These are phyloP conservation scores for Starmerella sirachaensis DNA, from an alignment of 805 yeast species.

Conservation along the genomic window DNA sequence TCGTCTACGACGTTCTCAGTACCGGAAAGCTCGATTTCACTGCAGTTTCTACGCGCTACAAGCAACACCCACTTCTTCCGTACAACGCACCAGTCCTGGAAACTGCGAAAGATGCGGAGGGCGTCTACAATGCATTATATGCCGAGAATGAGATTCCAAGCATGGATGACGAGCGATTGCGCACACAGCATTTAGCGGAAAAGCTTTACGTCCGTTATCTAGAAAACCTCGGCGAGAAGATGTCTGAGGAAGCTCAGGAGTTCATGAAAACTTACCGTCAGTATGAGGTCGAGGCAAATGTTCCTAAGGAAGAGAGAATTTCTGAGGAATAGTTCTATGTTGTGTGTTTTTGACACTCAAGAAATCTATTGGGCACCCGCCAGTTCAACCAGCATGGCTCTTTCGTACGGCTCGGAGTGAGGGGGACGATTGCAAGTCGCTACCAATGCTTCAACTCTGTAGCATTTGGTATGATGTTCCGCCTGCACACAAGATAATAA, in stretches of 20 bases:
- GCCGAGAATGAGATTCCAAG: conserved; percentile 6
- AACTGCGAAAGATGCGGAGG: conserved; percentile 16
- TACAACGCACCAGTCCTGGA: conserved; percentile 13
- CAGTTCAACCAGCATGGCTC: no score
- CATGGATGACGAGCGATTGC: conserved; percentile 1
- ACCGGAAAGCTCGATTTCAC: conserved; percentile 17
- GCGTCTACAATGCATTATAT: conserved; percentile 21
- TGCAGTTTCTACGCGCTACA: conserved; percentile 21
- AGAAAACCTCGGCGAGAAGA: conserved; percentile 19
- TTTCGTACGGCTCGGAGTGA: no score
- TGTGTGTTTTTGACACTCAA: no score
- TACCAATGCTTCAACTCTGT: no score
- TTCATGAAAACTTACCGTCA: conserved; percentile 17
- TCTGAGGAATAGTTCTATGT: not conserved
- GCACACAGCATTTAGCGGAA: conserved; percentile 23
- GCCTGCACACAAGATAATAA: no score
- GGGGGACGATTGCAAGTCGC: no score
- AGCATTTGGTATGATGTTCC: no score
- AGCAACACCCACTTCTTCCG: conserved; percentile 25
- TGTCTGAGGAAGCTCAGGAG: conserved; percentile 21
- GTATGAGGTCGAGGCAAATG: conserved; percentile 7
- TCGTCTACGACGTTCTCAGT: conserved; percentile 24
- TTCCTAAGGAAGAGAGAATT: conserved; percentile 17
- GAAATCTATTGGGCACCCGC: no score
- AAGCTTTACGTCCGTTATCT: conserved; percentile 20